Evolutionary conservation across 208 protist genomes (phyloP).

Genomic region (Perkinsela sp.): DNA sequence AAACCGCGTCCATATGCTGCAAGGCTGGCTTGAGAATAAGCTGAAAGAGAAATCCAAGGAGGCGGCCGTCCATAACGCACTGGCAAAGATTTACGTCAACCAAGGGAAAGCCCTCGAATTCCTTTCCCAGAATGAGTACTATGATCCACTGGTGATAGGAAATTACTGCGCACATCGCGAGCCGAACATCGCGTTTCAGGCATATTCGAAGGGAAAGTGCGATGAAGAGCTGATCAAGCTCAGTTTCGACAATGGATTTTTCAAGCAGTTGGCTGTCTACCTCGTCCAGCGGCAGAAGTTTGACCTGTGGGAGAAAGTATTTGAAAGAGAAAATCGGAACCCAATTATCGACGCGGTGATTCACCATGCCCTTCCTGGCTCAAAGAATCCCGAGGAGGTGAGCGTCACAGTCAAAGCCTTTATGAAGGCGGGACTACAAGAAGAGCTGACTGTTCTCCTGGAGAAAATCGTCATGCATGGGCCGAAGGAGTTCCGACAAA

Average conservation of each 20-base stretch:
- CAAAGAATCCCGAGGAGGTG: slow-evolving; percentile 83
- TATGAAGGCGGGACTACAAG: slow-evolving; percentile 92
- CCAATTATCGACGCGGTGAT: slow-evolving; percentile 92
- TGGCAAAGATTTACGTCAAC: slow-evolving; percentile 99
- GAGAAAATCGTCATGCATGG: slow-evolving; percentile 97
- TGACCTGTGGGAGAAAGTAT: slow-evolving; percentile 85
- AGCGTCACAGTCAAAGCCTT: slow-evolving; percentile 93
- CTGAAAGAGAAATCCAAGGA: slow-evolving; percentile 79
- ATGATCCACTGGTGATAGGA: slow-evolving; percentile 77
- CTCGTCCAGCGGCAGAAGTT: slow-evolving; percentile 83
- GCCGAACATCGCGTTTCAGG: slow-evolving; percentile 85
- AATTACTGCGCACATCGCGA: slow-evolving; percentile 97
- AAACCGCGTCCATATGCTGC: slow-evolving; percentile 82
- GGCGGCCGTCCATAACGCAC: slow-evolving; percentile 80
- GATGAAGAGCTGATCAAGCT: slow-evolving; percentile 88
- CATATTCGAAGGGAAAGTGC: slow-evolving; percentile 78
- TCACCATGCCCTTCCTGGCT: slow-evolving; percentile 87
- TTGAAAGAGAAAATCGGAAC: slow-evolving; percentile 52
- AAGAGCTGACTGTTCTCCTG: slow-evolving; percentile 95
- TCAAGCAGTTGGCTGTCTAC: slow-evolving; percentile 86
- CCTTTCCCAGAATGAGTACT: slow-evolving; percentile 83
- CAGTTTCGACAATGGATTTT: slow-evolving; percentile 83
- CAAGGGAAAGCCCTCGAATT: slow-evolving; percentile 85
- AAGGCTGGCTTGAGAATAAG: slow-evolving; percentile 88
- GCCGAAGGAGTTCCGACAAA: slow-evolving; percentile 73